These are phyloP conservation scores for Termitomyces sp. DNA, from an alignment of 768 basidiomycete genomes.

Conservation along the genomic window DNA sequence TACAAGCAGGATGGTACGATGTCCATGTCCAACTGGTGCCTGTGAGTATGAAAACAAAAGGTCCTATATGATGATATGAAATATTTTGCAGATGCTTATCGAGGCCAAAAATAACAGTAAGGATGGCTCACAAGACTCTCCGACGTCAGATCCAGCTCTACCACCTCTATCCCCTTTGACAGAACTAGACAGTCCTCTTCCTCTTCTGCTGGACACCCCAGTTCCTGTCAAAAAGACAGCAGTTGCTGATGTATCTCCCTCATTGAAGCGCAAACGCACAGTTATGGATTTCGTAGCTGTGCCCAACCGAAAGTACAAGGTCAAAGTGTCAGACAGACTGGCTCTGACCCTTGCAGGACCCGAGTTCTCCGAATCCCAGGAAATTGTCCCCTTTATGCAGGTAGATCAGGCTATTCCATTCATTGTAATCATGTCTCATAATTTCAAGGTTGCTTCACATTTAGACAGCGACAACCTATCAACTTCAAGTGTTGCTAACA, in stretches of 20 bases:
- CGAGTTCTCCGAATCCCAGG: background rate
- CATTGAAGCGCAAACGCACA: constrained; percentile 17
- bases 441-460: background rate
- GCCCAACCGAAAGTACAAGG: background rate
- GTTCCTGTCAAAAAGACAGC: background rate
- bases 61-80: background rate
- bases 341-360: background rate
- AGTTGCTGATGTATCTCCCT: background rate
- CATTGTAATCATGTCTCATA: background rate
- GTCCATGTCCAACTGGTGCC: constrained; percentile 9
- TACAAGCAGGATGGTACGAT: constrained; percentile 68
- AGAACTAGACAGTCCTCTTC: background rate
- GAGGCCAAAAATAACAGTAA: background rate
- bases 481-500: background rate
- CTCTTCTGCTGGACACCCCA: background rate
- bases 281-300: constrained; percentile 17
- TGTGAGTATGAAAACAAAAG: constrained; percentile 1
- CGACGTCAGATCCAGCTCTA: background rate
- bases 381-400: background rate
- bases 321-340: background rate
- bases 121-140: background rate
- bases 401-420: background rate
- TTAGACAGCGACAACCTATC: too few species aligned
- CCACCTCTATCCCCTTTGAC: background rate
- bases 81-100: background rate